Percentiles rank a stretch among this genome's conserved stretches.
phyloP scores from a whole-genome alignment of 768 basidiomycete species.

The Lactarius hatsudake region DNA sequence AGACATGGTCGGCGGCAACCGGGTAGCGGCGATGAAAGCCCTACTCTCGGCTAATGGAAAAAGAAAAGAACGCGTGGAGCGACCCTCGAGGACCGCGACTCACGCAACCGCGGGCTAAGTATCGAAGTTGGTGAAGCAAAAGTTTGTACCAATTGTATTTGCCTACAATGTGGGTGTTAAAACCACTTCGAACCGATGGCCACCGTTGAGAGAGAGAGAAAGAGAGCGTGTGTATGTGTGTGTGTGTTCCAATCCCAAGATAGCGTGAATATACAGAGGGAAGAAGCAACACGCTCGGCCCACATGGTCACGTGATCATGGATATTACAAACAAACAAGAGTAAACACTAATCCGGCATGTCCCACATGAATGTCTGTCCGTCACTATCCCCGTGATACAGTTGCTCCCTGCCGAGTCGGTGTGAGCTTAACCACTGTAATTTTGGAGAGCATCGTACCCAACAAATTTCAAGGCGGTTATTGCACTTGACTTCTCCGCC shows the following conservation, averaged over 20 bases:
- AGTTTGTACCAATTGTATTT: neutral
- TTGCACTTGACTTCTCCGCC: conserved; percentile 41
- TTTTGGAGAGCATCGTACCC: conserved; percentile 47
- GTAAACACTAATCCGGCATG: conserved; percentile 42
- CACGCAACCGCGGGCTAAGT: neutral
- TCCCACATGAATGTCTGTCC: conserved; percentile 59
- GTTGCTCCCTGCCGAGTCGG: conserved; percentile 43
- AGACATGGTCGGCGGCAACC: conserved; percentile 14
- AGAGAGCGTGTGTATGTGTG: conserved; percentile 2
- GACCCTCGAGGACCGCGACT: neutral
- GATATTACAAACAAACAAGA: neutral
- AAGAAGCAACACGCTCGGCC: neutral
- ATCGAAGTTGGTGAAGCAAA: neutral
- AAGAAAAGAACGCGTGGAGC: neutral
- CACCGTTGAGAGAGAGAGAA: neutral
- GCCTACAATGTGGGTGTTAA: neutral
- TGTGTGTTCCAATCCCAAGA: neutral
- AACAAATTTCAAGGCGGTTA: conserved; percentile 79
- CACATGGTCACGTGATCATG: neutral
- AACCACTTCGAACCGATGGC: neutral
- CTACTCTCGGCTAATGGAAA: neutral
- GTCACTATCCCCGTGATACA: conserved; percentile 64
- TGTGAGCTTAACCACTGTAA: neutral
- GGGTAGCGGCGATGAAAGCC: neutral
- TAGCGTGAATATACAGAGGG: neutral